phyloP scores from a whole-genome alignment of 345 rosid genomes.

The Physaria fendleri region DNA sequence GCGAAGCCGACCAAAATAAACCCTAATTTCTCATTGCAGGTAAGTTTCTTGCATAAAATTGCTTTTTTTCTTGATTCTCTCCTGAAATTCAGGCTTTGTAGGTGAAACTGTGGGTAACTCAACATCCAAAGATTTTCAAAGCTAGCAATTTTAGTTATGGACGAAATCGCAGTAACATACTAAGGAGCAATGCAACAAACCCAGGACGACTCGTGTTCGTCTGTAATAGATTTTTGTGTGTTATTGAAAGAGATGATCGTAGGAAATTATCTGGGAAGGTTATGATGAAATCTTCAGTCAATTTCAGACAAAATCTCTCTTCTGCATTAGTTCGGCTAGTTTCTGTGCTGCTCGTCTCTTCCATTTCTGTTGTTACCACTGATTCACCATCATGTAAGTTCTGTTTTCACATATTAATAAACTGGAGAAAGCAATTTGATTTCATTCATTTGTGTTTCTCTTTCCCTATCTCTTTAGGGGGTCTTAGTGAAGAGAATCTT shows the following conservation, averaged over 20 bases:
- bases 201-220: conserved; percentile 22
- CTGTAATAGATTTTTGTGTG: conserved; percentile 13
- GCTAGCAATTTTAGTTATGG: conserved; percentile 27
- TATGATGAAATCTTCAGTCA: conserved; percentile 27
- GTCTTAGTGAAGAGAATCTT: conserved; percentile 75
- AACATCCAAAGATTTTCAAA: conserved; percentile 19
- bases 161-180: neutral
- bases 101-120: conserved; percentile 38
- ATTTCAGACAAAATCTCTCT: conserved; percentile 37
- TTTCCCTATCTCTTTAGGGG: conserved; percentile 39
- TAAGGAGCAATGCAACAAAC: conserved; percentile 24
- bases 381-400: conserved; percentile 59
- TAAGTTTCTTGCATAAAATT: neutral
- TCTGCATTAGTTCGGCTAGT: conserved; percentile 38
- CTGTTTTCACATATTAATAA: neutral
- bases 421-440: neutral
- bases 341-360: conserved; percentile 46
- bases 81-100: conserved; percentile 11
- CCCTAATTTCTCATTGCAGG: conserved; percentile 39
- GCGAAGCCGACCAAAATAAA: conserved; percentile 5
- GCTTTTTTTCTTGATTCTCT: neutral
- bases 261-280: conserved; percentile 12
- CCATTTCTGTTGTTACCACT: conserved; percentile 53
- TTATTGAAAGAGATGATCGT: conserved; percentile 22
- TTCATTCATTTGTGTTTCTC: neutral